Conservation (phyloP, 768 basidiomycete genomes). For the Trametopsis cervina region DNA sequence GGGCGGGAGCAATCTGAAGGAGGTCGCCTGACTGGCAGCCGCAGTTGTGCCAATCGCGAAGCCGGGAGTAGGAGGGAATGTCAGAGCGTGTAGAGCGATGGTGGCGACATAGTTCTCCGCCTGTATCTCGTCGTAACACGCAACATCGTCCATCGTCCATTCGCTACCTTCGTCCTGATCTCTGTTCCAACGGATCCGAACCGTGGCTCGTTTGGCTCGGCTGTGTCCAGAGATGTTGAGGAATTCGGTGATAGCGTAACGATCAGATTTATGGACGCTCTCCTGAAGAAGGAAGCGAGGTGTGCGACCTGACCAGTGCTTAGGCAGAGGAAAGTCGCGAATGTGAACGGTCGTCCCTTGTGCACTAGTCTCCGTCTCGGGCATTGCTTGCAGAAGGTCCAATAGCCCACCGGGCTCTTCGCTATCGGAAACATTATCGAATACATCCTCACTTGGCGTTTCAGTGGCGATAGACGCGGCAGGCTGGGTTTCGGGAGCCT, state of each 20-base stretch:
- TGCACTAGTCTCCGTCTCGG: conserved; percentile 46
- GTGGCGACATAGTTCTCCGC: conserved; percentile 90
- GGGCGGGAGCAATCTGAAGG: conserved; percentile 74
- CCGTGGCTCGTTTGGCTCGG: conserved; percentile 65
- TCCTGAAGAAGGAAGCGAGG: conserved; percentile 72
- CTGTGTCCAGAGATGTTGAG: conserved; percentile 57
- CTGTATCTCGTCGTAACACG: conserved; percentile 69
- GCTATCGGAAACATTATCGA: conserved; percentile 45
- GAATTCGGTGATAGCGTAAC: conserved; percentile 71
- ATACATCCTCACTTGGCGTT: conserved; percentile 33
- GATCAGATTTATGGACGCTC: conserved; percentile 58
- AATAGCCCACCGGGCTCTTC: conserved; percentile 53
- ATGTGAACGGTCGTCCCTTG: conserved; percentile 46
- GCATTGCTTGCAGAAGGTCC: conserved; percentile 62
- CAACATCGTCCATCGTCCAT: conserved; percentile 82
- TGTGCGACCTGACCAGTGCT: conserved; percentile 75
- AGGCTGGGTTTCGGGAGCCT: neutral
- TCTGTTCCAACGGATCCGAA: conserved; percentile 65
- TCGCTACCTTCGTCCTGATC: conserved; percentile 43
- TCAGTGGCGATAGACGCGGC: neutral
- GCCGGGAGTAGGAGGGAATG: conserved; percentile 54
- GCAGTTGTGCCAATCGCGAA: conserved; percentile 49
- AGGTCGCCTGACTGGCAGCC: conserved; percentile 46
- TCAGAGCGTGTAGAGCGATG: conserved; percentile 74
- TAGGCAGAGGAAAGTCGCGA: conserved; percentile 75